phyloP scores from a whole-genome alignment of 148 eudicot species.

The Drosera capensis region DNA sequence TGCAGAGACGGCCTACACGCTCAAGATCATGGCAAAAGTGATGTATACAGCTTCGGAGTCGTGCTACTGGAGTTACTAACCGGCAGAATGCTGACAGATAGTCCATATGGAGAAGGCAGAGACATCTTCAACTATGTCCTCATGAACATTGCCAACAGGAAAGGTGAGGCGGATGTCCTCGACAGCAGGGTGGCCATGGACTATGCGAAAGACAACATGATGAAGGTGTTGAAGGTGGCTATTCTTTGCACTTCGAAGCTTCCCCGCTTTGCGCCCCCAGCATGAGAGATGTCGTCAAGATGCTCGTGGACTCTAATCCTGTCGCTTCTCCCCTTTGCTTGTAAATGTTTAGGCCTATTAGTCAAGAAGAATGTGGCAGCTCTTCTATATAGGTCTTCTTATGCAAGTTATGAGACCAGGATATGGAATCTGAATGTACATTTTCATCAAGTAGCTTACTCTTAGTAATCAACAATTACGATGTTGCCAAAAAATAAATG shows the following conservation, averaged over 20 bases:
- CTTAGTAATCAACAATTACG: too few relatives aligned
- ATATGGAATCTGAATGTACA: background rate
- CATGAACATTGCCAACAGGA: conserved; percentile 16
- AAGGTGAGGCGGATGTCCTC: conserved; percentile 21
- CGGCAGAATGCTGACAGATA: conserved; percentile 53
- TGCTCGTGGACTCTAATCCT: background rate
- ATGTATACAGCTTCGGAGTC: conserved; percentile 82
- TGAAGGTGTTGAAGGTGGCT: conserved; percentile 41
- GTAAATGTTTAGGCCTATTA: background rate
- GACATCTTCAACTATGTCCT: conserved; percentile 39
- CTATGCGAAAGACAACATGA: conserved; percentile 18
- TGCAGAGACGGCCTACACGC: conserved; percentile 69
- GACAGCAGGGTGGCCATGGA: conserved; percentile 22
- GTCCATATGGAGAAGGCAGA: conserved; percentile 60
- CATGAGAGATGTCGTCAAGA: background rate
- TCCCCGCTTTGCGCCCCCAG: background rate
- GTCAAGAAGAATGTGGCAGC: background rate
- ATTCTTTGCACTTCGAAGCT: background rate
- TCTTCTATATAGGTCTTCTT: background rate
- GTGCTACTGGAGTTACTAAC: conserved; percentile 74
- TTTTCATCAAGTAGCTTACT: too few relatives aligned
- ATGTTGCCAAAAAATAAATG: too few relatives aligned
- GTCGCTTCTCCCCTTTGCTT: background rate
- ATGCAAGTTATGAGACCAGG: background rate
- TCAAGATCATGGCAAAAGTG: conserved; percentile 66